phyloP scores from a whole-genome alignment of 2,329 filamentous ascomycete species.

The Penicillium sp. region DNA sequence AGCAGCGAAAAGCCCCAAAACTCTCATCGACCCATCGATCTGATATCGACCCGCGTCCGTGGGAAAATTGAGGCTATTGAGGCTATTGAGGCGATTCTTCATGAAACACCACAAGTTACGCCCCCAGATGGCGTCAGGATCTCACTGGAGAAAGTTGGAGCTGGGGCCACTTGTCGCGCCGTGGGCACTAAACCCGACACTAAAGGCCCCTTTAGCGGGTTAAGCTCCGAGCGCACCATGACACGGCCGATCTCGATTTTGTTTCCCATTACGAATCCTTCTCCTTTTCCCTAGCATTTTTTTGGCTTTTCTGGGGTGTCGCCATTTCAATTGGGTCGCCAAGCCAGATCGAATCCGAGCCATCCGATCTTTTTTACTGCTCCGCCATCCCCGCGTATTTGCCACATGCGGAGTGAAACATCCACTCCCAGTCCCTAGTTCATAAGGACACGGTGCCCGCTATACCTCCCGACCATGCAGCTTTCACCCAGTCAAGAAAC shows the following conservation, averaged over 20 bases:
- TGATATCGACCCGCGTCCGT: background rate
- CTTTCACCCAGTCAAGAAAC: background rate
- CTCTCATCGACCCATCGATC: background rate
- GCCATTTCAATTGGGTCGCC: background rate
- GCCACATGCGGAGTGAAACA: constrained; percentile 3
- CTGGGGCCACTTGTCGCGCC: constrained; percentile 20
- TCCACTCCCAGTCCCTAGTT: background rate
- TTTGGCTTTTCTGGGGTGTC: background rate
- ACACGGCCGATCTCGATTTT: constrained; percentile 14
- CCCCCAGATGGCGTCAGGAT: constrained; percentile 12
- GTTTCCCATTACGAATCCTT: background rate
- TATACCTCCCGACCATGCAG: background rate
- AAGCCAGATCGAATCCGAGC: background rate
- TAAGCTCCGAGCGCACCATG: constrained; percentile 16
- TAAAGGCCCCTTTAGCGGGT: constrained; percentile 11
- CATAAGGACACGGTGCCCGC: background rate
- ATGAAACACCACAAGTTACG: too few species aligned
- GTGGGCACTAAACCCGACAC: constrained; percentile 6
- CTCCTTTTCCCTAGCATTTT: constrained; percentile 15
- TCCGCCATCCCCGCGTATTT: constrained; percentile 3
- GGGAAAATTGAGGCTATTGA: too few species aligned
- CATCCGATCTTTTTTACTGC: background rate
- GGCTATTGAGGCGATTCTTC: too few species aligned
- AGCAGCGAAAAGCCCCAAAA: constrained; percentile 6
- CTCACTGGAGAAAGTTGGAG: constrained; percentile 9